Percentiles rank a stretch among this genome's conserved stretches.
Conservation (phyloP, 805 yeast species). For the Lipomyces orientalis region DNA sequence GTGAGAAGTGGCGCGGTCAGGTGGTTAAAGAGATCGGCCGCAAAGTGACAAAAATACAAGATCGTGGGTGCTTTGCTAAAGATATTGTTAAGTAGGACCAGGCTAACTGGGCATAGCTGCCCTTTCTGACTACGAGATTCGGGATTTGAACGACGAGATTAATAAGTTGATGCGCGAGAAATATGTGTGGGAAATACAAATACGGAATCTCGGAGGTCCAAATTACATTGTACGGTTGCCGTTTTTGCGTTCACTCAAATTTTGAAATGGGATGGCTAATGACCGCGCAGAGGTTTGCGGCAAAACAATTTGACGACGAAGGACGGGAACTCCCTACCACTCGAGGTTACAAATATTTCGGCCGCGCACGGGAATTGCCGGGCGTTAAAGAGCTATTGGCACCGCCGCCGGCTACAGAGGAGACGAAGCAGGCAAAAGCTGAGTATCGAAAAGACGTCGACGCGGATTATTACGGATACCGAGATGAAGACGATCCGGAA, state of each 20-base stretch:
- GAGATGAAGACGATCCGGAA: conserved; percentile 37
- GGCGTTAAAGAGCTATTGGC: conserved; percentile 64
- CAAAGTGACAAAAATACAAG: conserved; percentile 67
- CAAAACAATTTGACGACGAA: conserved; percentile 36
- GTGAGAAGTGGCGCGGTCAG: conserved; percentile 71
- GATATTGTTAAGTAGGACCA: neutral
- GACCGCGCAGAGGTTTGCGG: conserved; percentile 26
- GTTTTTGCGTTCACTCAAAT: conserved; percentile 26
- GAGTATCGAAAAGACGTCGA: conserved; percentile 31
- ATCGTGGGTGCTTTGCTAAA: conserved; percentile 44
- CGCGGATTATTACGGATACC: conserved; percentile 44
- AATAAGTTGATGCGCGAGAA: conserved; percentile 72
- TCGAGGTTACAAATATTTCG: conserved; percentile 75
- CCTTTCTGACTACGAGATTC: conserved; percentile 63
- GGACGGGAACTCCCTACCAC: conserved; percentile 44
- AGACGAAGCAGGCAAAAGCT: neutral
- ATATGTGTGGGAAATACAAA: conserved; percentile 78
- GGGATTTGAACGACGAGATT: conserved; percentile 76
- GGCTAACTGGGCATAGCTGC: conserved; percentile 42
- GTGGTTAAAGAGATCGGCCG: conserved; percentile 67
- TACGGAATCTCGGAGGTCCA: conserved; percentile 74
- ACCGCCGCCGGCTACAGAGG: conserved; percentile 41
- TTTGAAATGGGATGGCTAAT: neutral
- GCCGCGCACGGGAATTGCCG: conserved; percentile 79
- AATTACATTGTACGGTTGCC: conserved; percentile 54